Conservation (phyloP, 179 eudicot species). For the Heliamphora pulchella region DNA sequence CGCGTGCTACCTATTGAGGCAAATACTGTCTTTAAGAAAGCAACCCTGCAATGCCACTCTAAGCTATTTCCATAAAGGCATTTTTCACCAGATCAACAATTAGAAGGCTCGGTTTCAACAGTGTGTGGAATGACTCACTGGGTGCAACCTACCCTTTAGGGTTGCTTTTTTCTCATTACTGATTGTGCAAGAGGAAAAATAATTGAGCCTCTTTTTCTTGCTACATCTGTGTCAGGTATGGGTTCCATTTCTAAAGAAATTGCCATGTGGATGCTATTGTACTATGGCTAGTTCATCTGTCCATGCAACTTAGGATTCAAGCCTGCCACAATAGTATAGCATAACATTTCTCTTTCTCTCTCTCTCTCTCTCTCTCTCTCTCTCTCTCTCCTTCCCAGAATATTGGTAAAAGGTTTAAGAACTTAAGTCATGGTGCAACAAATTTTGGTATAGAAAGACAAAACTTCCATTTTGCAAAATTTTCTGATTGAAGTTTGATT, state of each 20-base stretch:
- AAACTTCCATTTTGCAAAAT: neutral
- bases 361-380: too few relatives aligned
- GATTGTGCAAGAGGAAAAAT: neutral
- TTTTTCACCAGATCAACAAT: too few relatives aligned
- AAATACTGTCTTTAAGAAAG: too few relatives aligned
- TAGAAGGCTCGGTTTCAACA: too few relatives aligned
- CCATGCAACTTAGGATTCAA: neutral
- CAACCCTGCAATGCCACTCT: too few relatives aligned
- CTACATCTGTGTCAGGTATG: neutral
- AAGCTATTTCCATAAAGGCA: too few relatives aligned
- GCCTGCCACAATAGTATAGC: neutral
- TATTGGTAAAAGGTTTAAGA: neutral
- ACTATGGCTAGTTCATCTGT: neutral
- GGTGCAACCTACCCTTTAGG: neutral
- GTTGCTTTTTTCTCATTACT: neutral
- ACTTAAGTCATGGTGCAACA: neutral
- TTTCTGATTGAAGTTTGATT: neutral
- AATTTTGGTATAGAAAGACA: neutral
- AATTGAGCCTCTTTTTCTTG: neutral
- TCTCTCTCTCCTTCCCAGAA: neutral
- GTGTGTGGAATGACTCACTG: too few relatives aligned
- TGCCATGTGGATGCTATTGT: neutral
- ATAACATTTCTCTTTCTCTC: too few relatives aligned
- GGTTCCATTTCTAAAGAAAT: neutral
- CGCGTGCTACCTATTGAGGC: too few relatives aligned